A percentile compares a stretch with the other conserved stretches of the same genome.
phyloP scores from a whole-genome alignment of 257 asterid species.

The Penstemon eatonii region DNA sequence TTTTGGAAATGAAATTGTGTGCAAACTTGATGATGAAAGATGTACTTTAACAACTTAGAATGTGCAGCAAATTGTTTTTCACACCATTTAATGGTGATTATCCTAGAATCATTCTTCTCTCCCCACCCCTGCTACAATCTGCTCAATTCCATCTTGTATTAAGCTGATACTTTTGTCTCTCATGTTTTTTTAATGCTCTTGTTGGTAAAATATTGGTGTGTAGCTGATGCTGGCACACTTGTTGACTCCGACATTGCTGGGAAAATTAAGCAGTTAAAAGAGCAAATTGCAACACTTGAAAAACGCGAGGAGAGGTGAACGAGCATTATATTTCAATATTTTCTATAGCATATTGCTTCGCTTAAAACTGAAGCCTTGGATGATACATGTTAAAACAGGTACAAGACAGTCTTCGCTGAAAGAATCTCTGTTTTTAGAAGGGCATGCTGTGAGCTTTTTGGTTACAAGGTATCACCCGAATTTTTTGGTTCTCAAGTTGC shows the following conservation, averaged over 20 bases:
- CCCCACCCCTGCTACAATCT: slow-evolving; percentile 15
- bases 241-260: slow-evolving; percentile 90
- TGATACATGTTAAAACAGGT: slow-evolving; percentile 49
- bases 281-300: slow-evolving; percentile 94
- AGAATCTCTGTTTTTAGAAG: slow-evolving; percentile 95
- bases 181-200: slow-evolving; percentile 24
- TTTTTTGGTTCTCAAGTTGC: slow-evolving; percentile 19
- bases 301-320: slow-evolving; percentile 95
- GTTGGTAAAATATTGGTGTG: slow-evolving; percentile 23
- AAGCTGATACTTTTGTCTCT: slow-evolving; percentile 6
- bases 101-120: slow-evolving; percentile 14
- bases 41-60: slow-evolving; percentile 8
- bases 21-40: slow-evolving; percentile 4
- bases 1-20: neutral
- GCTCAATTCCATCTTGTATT: slow-evolving; percentile 15
- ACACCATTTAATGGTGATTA: slow-evolving; percentile 7
- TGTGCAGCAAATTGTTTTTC: slow-evolving; percentile 22
- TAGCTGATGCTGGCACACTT: slow-evolving; percentile 85
- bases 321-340: slow-evolving; percentile 22
- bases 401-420: slow-evolving; percentile 94
- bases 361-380: slow-evolving; percentile 34
- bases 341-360: slow-evolving; percentile 22
- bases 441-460: slow-evolving; percentile 98
- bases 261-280: slow-evolving; percentile 85
- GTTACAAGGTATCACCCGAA: slow-evolving; percentile 74